phyloP scores from a whole-genome alignment of 805 yeast species.

The Torulaspora indica region DNA sequence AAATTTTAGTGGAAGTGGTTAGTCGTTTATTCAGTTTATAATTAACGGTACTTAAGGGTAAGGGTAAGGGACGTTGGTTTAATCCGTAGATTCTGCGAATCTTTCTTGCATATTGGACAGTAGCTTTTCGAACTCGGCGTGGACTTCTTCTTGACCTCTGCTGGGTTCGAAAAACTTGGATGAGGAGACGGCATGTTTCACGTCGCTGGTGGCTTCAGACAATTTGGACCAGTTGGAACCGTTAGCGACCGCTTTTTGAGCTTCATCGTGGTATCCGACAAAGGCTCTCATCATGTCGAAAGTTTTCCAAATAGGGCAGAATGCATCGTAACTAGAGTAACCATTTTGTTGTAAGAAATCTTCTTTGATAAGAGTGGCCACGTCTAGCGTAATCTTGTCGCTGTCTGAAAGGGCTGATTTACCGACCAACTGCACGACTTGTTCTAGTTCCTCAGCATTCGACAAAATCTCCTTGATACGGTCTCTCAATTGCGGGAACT shows the following conservation, averaged over 20 bases:
- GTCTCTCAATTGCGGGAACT: slow-evolving; percentile 84
- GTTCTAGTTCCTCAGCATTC: slow-evolving; percentile 97
- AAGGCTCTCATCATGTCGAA: slow-evolving; percentile 96
- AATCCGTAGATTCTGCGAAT: slow-evolving; percentile 94
- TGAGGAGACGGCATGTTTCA: slow-evolving; percentile 88
- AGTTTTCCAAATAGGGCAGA: slow-evolving; percentile 99
- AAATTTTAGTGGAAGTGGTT: too few species aligned
- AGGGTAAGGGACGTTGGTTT: slow-evolving; percentile 21
- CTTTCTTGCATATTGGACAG: slow-evolving; percentile 74
- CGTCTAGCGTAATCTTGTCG: slow-evolving; percentile 95
- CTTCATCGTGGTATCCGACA: slow-evolving; percentile 88
- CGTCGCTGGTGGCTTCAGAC: slow-evolving; percentile 81
- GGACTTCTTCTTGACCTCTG: slow-evolving; percentile 76
- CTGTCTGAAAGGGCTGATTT: slow-evolving; percentile 95
- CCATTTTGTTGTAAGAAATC: slow-evolving; percentile 99
- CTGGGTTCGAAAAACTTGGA: slow-evolving; percentile 96
- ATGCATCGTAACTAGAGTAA: slow-evolving; percentile 95
- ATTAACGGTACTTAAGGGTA: background rate
- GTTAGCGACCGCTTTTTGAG: slow-evolving; percentile 90
- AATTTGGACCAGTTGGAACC: slow-evolving; percentile 95
- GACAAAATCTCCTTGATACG: slow-evolving; percentile 91
- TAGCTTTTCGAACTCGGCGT: slow-evolving; percentile 71
- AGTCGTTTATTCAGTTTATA: background rate
- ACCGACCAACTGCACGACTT: slow-evolving; percentile 98
- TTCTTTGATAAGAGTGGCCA: slow-evolving; percentile 85